Evolutionary conservation across 169 alveolate species (phyloP), one percentile per base, ranked within the genome.

Genomic region (Plasmodium coatneyi): DNA sequence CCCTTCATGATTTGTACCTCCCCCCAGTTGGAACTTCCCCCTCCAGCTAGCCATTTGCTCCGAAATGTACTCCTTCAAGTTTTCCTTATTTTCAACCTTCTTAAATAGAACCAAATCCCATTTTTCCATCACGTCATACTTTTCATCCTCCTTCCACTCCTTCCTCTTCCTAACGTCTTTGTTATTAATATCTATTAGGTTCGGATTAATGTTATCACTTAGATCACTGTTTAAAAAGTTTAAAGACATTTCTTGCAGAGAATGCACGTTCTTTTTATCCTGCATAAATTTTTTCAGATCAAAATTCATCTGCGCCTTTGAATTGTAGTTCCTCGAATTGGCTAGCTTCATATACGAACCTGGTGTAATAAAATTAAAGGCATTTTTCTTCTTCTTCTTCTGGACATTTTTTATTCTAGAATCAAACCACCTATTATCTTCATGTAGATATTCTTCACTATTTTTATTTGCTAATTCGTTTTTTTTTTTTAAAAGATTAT

Each of bases 401-500:
- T 19, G 25, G n/a, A 36, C 52, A 87, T 52, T 87, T 87, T 87
- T 80, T 70, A 90, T 90, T 90, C 95, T 80, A 16, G 92, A 19
- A 56, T 90, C 95, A 34, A 80, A 80, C 95, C 95, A 90, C 80
- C 43, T 66, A 12, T 28, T n/a, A 54, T 80, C 83, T 10, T 90
- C 92, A 49, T 80, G 66, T 19, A 70, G 6, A 36, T 49, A 16
- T 7, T 78, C 82, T 80, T 90, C 91, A 80, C n/a, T 28, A 84
- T 16, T 30, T 39, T 70, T 60, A 70, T 49, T 71, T 80, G 7
- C 46, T 30, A 81, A 3, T 83, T 91, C 89, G 39, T 46, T 71
- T 91, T 93, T 96, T 87, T 95, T 95, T 84, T 92, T 94, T 82
- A 87, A 81, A 25, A 90, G 30, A 80, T 81, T 90, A 74, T 92